Conservation (phyloP, 192 early-diverging fungal genomes). For the Oehlia diaphana region DNA sequence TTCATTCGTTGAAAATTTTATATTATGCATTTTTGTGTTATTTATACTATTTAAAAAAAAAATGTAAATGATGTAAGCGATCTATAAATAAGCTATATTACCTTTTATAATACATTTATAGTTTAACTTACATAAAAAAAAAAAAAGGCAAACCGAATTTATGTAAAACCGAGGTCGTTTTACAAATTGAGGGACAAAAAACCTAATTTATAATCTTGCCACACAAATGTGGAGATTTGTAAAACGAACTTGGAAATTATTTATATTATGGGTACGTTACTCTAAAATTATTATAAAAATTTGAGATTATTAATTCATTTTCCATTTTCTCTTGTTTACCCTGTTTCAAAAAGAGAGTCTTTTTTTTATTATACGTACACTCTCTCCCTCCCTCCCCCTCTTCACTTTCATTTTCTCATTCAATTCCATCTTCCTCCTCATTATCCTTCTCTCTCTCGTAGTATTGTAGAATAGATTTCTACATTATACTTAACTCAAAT, state of each 20-base stretch:
- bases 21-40: not conserved
- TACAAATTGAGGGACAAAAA: not conserved
- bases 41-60: too few species aligned
- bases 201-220: not conserved
- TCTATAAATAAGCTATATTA: too few species aligned
- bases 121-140: too few species aligned
- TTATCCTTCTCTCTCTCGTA: not conserved
- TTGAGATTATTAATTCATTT: not conserved
- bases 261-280: not conserved
- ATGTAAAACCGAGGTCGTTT: not conserved
- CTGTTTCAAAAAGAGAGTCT: too few species aligned
- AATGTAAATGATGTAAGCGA: too few species aligned
- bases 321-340: not conserved
- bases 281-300: not conserved
- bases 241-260: not conserved
- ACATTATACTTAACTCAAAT: not conserved
- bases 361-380: too few species aligned
- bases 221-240: not conserved
- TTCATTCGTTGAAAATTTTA: not conserved
- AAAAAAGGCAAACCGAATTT: too few species aligned
- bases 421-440: not conserved
- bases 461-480: not conserved
- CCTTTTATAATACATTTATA: too few species aligned
- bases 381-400: too few species aligned
- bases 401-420: too few species aligned